Evolutionary conservation across 805 yeast genomes (phyloP), one percentile per base, ranked within the genome.

Genomic region (Spathaspora gorwiae): DNA sequence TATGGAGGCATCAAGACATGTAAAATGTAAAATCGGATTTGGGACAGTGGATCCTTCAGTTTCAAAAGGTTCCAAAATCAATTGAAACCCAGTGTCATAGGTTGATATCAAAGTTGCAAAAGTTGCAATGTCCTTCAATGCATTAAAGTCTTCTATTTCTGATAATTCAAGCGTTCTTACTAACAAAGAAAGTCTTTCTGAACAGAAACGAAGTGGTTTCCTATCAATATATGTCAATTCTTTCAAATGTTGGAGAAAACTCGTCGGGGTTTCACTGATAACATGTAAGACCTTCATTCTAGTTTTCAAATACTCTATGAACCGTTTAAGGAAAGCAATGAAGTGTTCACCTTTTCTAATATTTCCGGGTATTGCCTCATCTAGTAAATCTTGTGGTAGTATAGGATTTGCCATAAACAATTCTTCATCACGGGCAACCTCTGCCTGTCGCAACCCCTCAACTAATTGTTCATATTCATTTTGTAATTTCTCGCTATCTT

Each of bases 281-380:
- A 94, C 99, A 68, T 92, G 97, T 41, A 95, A 67, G 2, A 94
- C 97, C 68, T 94, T 95, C 98, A 94, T 94, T 66, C 99, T 80
- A 3, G 97, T 92, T 59, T 92, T 94, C 56, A 94, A 70, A 65
- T 94, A 94, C 60, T 94, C 99, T 29, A 94, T 87, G 54, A 94
- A 87, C 52, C 99, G 73, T 57, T 90, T 88, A 62, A 94, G 73
- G 59, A 94, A 94, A 3, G 97, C 89, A 12, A 94, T 84, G 57
- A 94, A 94, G 70, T 94, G 99, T 59, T 95, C 98, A 0, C 98
- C 99, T 56, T 96, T 81, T 53, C 99, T 76, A 37, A 94, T 94
- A 54, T 95, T 94, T 10, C 99, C 99, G 0, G 99, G 99, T 9
- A 94, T 82, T 0, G 98, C 97, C 61, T 94, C 99, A 37, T 81